A percentile compares a stretch with the other conserved stretches of the same genome.
phyloP scores from a whole-genome alignment of 352 stramenopile genomes.

The Phytophthora palmivora region DNA sequence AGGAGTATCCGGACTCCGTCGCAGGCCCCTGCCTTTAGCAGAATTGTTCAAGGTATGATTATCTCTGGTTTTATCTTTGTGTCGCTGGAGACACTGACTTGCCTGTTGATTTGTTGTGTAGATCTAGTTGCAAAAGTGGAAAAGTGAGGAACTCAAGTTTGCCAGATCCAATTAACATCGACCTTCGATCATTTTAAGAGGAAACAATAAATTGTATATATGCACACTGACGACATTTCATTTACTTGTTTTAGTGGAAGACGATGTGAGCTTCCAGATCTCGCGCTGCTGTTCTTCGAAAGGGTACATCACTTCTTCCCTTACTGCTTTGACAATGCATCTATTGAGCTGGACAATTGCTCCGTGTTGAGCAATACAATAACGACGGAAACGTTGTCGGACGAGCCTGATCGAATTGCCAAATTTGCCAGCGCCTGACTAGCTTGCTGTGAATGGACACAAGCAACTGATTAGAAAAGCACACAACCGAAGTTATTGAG shows the following conservation, averaged over 20 bases:
- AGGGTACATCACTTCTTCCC: not conserved
- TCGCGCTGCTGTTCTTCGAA: slow-evolving; percentile 6
- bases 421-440: slow-evolving; percentile 86
- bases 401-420: slow-evolving; percentile 88
- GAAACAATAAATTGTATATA: slow-evolving; percentile 37
- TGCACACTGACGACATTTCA: slow-evolving; percentile 33
- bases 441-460: slow-evolving; percentile 54
- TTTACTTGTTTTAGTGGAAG: slow-evolving; percentile 25
- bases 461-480: slow-evolving; percentile 4
- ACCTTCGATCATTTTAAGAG: no score
- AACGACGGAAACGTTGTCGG: slow-evolving; percentile 91
- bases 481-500: not conserved
- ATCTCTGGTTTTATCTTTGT: not conserved
- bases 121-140: slow-evolving; percentile 66
- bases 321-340: slow-evolving; percentile 34
- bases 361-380: slow-evolving; percentile 80
- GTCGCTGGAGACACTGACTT: slow-evolving; percentile 7
- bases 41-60: slow-evolving; percentile 76
- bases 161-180: slow-evolving; percentile 12
- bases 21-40: slow-evolving; percentile 73
- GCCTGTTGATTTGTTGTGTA: slow-evolving; percentile 22
- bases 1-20: slow-evolving; percentile 84
- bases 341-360: slow-evolving; percentile 38
- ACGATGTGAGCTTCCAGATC: not conserved
- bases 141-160: slow-evolving; percentile 33